A percentile compares a stretch with the other conserved stretches of the same genome.
Evolutionary conservation across 164 flowering plant species (phyloP).

Genomic region (Vitis amurensis): DNA sequence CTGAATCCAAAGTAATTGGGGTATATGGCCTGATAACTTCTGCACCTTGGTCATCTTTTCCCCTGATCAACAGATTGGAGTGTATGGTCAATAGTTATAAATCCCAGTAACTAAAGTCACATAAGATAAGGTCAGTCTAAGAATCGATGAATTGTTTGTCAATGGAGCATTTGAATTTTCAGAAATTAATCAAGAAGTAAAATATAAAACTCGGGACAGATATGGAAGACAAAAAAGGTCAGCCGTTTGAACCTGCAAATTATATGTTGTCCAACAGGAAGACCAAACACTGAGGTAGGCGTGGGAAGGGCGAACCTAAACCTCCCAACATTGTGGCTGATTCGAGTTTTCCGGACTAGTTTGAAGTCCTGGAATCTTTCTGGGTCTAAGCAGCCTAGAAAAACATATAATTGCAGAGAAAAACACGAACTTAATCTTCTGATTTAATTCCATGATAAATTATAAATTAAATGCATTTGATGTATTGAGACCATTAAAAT

Average conservation of each 20-base stretch:
- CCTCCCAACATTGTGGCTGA: slow-evolving; percentile 14
- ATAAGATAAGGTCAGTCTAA: no score
- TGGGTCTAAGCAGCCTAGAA: not conserved
- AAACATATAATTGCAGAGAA: not conserved
- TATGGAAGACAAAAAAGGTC: no score
- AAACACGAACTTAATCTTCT: not conserved
- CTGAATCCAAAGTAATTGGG: slow-evolving; percentile 36
- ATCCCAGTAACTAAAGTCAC: no score
- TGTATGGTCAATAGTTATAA: no score
- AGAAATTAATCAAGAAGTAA: no score
- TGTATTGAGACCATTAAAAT: no score
- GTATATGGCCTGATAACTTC: slow-evolving; percentile 45
- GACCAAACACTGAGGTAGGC: slow-evolving; percentile 16
- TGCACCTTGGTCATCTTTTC: slow-evolving; percentile 67
- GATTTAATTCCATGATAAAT: not conserved
- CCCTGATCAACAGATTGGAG: slow-evolving; percentile 31
- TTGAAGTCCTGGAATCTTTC: slow-evolving; percentile 1
- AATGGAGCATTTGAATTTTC: no score
- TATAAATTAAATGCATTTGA: not conserved
- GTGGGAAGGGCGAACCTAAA: slow-evolving; percentile 17
- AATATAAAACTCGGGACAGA: no score
- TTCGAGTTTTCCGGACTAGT: not conserved
- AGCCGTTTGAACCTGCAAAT: slow-evolving; percentile 1
- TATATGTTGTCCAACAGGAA: slow-evolving; percentile 19
- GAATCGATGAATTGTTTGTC: no score